Conservation (phyloP, 208 protist species). For the Zelonia costaricensis region DNA sequence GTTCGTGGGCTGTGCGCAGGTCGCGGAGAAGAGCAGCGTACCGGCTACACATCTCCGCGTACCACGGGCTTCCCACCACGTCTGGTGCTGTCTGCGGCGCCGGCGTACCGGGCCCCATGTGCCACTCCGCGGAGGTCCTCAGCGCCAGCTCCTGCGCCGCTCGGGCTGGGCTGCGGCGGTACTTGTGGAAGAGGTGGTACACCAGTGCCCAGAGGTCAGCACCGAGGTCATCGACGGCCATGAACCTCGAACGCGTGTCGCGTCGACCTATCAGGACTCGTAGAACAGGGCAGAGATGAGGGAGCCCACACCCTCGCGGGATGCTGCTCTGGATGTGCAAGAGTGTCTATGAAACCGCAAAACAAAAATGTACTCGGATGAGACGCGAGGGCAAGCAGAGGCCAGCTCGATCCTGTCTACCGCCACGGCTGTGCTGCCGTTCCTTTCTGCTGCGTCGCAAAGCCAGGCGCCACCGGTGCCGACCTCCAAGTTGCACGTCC, state of each 20-base stretch:
- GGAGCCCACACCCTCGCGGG: neutral
- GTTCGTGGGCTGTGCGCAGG: constrained; percentile 21
- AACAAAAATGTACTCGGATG: neutral
- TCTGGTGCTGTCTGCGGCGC: constrained; percentile 4
- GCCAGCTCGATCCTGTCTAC: too few relatives aligned
- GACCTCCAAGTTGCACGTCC: too few relatives aligned
- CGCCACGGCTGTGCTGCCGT: too few relatives aligned
- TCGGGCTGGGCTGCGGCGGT: constrained; percentile 3
- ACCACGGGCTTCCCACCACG: constrained; percentile 50
- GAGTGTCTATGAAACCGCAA: too few relatives aligned
- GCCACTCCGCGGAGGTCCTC: constrained; percentile 34
- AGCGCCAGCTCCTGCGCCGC: constrained; percentile 58
- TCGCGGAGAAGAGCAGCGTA: constrained; percentile 32
- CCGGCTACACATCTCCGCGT: constrained; percentile 41
- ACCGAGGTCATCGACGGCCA: constrained; percentile 49
- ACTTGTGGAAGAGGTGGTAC: constrained; percentile 62
- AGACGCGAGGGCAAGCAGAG: neutral
- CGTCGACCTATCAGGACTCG: neutral
- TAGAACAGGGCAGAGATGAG: too few relatives aligned
- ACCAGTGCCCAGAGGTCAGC: constrained; percentile 68
- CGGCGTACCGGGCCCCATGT: neutral
- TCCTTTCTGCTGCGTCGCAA: too few relatives aligned
- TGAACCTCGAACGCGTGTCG: neutral
- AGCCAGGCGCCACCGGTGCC: too few relatives aligned
- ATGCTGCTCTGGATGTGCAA: neutral